Base-by-base conservation (phyloP, 2,329 filamentous ascomycete species). In the Neocucurbitaria cava region DNA sequence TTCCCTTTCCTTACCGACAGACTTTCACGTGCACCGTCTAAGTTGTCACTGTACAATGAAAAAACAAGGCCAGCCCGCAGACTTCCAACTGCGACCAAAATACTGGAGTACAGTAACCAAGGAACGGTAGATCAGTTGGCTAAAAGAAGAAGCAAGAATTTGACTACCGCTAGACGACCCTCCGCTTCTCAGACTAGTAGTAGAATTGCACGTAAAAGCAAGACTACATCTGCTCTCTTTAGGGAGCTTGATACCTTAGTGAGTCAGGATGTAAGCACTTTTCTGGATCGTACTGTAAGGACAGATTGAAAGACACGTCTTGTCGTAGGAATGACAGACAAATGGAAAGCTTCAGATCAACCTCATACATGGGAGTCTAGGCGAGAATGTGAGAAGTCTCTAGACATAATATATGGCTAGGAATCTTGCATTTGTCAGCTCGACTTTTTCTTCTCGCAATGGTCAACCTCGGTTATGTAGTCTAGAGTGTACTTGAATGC, bases 211-310 rank as follows among this genome's bases (percentile, higher is more conserved):
- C 26, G 15, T 28, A 46, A 40, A 0, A 61, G 58, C 5, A 67
- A 64, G 26, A 72, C 64, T 3, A 71, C 57, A 7, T 74, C 70
- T 3, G 58, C 53, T n/a, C 38, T 71, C 6, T 62, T 64, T 28
- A 62, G 61, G 10, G 68, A 73, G 35, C 60, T 74, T n/a, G 70
- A 71, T 36, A 61, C 69, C 11, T 44, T 72, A 5, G 57, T 73
- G 4, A 61, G 57, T 36, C 56, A 58, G 20, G 55, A 56, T 23
- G 3, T 54, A 41, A 46, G 23, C 42, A 11, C 44, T 45, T 13
- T 10, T 18, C 2, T 24, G 20, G 3, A 52, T 40, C 30, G 60
- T 61, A 63, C 61, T 66, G 59, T 26, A 10, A 23, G 5, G n/a
- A n/a, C n/a, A n/a, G n/a, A n/a, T n/a, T n/a, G n/a, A n/a, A 15